Conservation (phyloP, 352 stramenopile genomes). For the Globisporangium cylindrosporum region DNA sequence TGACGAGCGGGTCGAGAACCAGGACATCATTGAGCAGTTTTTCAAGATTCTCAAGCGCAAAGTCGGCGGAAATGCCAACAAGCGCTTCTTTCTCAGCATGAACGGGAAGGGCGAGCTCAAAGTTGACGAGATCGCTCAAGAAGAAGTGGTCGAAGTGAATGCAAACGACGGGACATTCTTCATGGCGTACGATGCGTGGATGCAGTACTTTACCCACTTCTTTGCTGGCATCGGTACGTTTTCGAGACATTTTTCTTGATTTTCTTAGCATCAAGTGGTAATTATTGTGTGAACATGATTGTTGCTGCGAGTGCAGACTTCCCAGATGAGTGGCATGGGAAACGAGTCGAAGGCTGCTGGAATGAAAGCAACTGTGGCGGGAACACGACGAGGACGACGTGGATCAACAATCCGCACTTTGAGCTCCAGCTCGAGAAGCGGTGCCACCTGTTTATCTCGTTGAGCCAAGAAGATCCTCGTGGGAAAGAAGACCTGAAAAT, state of each 20-base stretch:
- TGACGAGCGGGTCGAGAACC: slow-evolving; percentile 70
- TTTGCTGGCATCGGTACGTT: slow-evolving; percentile 84
- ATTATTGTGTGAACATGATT: background rate
- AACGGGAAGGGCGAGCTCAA: slow-evolving; percentile 49
- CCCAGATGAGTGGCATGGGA: slow-evolving; percentile 81
- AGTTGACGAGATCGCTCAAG: slow-evolving; percentile 61
- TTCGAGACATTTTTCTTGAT: background rate
- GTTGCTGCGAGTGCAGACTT: slow-evolving; percentile 54
- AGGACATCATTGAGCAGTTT: slow-evolving; percentile 75
- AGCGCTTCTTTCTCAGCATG: slow-evolving; percentile 58
- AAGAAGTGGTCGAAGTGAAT: slow-evolving; percentile 81
- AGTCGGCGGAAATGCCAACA: slow-evolving; percentile 64
- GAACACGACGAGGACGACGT: slow-evolving; percentile 82
- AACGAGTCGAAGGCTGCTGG: slow-evolving; percentile 73
- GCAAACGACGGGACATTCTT: slow-evolving; percentile 90
- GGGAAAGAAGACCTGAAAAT: slow-evolving; percentile 71
- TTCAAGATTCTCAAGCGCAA: slow-evolving; percentile 72
- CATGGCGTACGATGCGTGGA: slow-evolving; percentile 89
- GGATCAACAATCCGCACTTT: slow-evolving; percentile 86
- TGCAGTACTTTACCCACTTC: slow-evolving; percentile 88
- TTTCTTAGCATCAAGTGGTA: background rate
- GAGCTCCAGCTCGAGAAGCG: slow-evolving; percentile 64
- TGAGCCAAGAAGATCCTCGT: slow-evolving; percentile 80
- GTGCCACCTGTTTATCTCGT: slow-evolving; percentile 63
- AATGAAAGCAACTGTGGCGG: slow-evolving; percentile 74